Base-by-base conservation (phyloP, 2,329 filamentous ascomycete species). In the Aspergillus sp. region DNA sequence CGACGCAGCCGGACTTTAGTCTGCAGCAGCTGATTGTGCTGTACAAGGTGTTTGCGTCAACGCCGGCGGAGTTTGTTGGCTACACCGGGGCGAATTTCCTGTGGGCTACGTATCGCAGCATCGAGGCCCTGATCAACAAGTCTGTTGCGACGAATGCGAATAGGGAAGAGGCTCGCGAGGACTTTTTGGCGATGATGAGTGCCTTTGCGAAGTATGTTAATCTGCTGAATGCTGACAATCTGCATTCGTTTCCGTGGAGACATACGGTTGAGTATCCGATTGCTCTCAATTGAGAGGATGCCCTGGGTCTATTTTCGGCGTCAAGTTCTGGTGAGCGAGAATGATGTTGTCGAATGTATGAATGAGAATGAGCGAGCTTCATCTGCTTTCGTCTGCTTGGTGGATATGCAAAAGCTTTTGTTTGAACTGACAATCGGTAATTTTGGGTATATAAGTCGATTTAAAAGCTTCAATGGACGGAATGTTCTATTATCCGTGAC, bases 171-270 rank as follows among this genome's bases (percentile, higher is more conserved):
- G 55, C 50, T 22, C 47, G 55, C 11, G 55, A 53, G 32, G 55
- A 53, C 24, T 51, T 57, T 3, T 45, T 57, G 7, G 55, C 55
- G 4, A 45, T 57, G 53, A 35, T 57, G 8, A 55, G 55, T 49
- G 52, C 51, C 4, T 55, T 57, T 17, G 41, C 50, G 2, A 45
- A 45, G 22, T 57, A 53, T 51, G 49, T 57, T n/a, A 55, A 51
- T 50, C 42, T 55, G 2, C 48, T 57, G 7, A 57, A 57, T 38
- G 55, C 55, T 3, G 52, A 55, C 24, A 57, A 55, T 41, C 32
- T 57, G 45, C 53, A 49, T 35, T 26, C 52, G 42, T 57, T 55
- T 26, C 55, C 55, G 5, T 57, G 53, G 55, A 51, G 35, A 14
- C 55, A 57, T 44, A 44, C 47, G 2, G 11, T 16, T 8, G 55